These are phyloP conservation scores for Laburnicola sp. DNA, from an alignment of 2,329 filamentous ascomycete species.

Conservation along the genomic window DNA sequence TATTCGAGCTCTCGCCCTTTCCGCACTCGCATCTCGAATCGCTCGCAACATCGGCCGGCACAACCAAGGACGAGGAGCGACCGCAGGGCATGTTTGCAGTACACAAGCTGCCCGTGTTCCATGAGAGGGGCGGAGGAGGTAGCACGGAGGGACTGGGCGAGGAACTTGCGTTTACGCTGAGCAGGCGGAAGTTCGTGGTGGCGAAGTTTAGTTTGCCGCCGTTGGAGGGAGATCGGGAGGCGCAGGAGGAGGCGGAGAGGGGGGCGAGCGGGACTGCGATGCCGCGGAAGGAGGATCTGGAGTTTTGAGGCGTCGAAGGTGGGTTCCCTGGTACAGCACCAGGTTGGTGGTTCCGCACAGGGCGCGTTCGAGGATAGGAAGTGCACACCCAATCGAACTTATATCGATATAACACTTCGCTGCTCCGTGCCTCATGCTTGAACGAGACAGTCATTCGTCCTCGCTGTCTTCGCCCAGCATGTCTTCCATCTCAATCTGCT, in stretches of 20 bases:
- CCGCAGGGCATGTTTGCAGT: constrained; percentile 85
- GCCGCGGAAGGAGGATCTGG: constrained; percentile 60
- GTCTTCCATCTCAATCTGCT: constrained; percentile 66
- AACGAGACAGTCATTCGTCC: constrained; percentile 23
- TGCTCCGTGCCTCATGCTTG: constrained; percentile 5
- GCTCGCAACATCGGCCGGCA: constrained; percentile 50
- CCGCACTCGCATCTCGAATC: constrained; percentile 62
- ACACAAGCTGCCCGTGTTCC: constrained; percentile 79
- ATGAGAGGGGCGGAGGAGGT: constrained; percentile 84
- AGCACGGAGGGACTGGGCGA: constrained; percentile 67
- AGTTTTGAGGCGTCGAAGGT: constrained; percentile 58
- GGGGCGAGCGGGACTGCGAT: constrained; percentile 57
- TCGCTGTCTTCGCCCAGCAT: constrained; percentile 54
- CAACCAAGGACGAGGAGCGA: constrained; percentile 68
- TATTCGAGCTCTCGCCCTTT: constrained; percentile 79
- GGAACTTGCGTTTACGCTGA: constrained; percentile 88
- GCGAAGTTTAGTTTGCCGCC: constrained; percentile 89
- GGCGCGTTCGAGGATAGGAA: no score
- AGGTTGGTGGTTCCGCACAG: background rate
- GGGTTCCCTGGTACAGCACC: background rate
- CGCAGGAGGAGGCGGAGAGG: constrained; percentile 53
- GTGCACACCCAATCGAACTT: no score
- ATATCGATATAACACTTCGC: no score
- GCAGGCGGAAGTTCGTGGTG: constrained; percentile 79
- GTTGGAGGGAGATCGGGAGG: constrained; percentile 72